Percentiles rank a stretch among this genome's conserved stretches.
phyloP scores from a whole-genome alignment of 2,329 filamentous ascomycete species.

The Teratosphaeria destructans region DNA sequence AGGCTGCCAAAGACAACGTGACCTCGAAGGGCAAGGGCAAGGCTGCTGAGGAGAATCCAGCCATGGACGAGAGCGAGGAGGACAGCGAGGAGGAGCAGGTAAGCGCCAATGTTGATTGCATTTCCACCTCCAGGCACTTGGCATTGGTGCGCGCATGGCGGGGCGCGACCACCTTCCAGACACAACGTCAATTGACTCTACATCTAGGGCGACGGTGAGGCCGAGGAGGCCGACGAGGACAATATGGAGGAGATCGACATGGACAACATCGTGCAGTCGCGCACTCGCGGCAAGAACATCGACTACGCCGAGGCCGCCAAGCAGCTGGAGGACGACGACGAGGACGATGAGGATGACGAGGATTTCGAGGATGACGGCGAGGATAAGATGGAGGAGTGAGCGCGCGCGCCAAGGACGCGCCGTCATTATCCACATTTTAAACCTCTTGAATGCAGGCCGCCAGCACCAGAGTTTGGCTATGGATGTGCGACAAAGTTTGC shows the following conservation, averaged over 20 bases:
- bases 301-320: slow-evolving; percentile 86
- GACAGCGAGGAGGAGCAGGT: slow-evolving; percentile 37
- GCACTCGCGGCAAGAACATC: slow-evolving; percentile 85
- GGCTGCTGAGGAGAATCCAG: slow-evolving; percentile 53
- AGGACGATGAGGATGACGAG: slow-evolving; percentile 71
- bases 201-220: slow-evolving; percentile 25
- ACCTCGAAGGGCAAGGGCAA: slow-evolving; percentile 66
- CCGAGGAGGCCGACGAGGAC: slow-evolving; percentile 64
- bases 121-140: neutral
- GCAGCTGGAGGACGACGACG: slow-evolving; percentile 63
- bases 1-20: slow-evolving; percentile 42
- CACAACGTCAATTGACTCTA: neutral
- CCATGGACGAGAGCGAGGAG: slow-evolving; percentile 53
- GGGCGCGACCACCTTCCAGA: neutral
- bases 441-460: neutral
- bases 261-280: slow-evolving; percentile 73
- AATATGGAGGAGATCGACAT: slow-evolving; percentile 86
- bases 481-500: neutral
- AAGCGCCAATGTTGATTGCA: neutral
- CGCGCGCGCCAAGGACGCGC: neutral
- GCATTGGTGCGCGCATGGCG: neutral
- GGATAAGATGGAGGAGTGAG: slow-evolving; percentile 59
- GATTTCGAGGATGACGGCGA: slow-evolving; percentile 41
- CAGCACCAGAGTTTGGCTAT: neutral
- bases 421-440: neutral